Evolutionary conservation across 805 yeast species (phyloP), one percentile per base, ranked within the genome.

Genomic region (Starmerella floricola): DNA sequence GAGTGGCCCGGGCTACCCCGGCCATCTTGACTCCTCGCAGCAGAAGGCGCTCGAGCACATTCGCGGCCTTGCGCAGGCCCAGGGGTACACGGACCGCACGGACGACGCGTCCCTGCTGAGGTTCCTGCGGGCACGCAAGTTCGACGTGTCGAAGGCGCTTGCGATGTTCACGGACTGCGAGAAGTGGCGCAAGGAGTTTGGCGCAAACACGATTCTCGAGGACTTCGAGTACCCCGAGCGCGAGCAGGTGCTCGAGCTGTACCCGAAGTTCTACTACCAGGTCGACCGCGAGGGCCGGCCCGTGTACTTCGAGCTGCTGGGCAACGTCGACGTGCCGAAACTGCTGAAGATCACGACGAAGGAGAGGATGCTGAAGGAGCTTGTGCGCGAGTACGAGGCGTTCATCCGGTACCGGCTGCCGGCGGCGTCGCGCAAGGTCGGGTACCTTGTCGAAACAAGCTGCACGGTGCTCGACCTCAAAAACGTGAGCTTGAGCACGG

Each of bases 211-310:
- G 35, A 80, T 91, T 50, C 70, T 91, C 57, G 68, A 71, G 53
- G 95, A 85, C 60, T 91, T 88, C 72, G 77, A 82, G 48, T 91
- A 88, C 66, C 77, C 74, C n/a, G 98, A 91, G 68, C 91, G 91
- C 67, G 81, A 91, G 21, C 62, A 74, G 39, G 95, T 87, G 51
- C 95, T 95, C 47, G 71, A 75, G 52, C 79, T 69, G 63, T 91
- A 91, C 63, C 98, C 98, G 28, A 96, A 87, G 66, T 91, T 87
- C 67, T 91, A 91, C 64, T 97, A 91, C 68, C 87, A 91, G 68
- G 84, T 88, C 27, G 98, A 91, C 63, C 83, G 73, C 57, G 98
- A 91, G 50, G 98, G 98, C 39, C 80, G 98, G 60, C 98, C 98
- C 6, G 79, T 86, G 36, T 91, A 91, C 66, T 71, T 80, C 55